Evolutionary conservation across 176 grass and related monocot species (phyloP).

Genomic region (Rhynchospora pubera): DNA sequence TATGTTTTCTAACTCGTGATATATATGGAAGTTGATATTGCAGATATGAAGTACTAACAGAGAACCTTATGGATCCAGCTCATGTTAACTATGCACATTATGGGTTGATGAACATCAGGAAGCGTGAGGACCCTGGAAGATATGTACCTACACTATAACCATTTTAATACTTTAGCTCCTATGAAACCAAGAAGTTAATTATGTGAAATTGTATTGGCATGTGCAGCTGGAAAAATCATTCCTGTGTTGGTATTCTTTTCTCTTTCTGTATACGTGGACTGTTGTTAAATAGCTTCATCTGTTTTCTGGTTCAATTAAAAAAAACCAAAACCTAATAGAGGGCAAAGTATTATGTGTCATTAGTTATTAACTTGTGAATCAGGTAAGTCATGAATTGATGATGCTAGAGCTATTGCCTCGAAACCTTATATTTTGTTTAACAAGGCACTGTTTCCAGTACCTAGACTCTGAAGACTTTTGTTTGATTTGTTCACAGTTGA

Average conservation of each 20-base stretch:
- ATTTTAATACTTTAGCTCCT: not conserved
- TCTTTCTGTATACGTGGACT: not conserved
- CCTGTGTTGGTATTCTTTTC: not conserved
- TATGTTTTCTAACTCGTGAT: not conserved
- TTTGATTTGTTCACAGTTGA: slow-evolving; percentile 49
- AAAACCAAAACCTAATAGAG: not conserved
- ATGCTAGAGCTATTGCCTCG: not conserved
- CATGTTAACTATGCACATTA: slow-evolving; percentile 75
- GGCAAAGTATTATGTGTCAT: not conserved
- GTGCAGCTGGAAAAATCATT: not conserved
- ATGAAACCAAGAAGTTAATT: not conserved
- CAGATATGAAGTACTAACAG: slow-evolving; percentile 70
- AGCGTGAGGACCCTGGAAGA: slow-evolving; percentile 56
- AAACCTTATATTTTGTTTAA: not conserved
- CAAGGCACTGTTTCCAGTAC: not conserved
- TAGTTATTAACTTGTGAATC: not conserved
- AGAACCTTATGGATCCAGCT: slow-evolving; percentile 86
- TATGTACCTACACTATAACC: slow-evolving; percentile 32
- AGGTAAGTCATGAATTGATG: not conserved
- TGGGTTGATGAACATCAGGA: slow-evolving; percentile 42
- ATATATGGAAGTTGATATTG: slow-evolving; percentile 8
- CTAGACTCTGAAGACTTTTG: not conserved
- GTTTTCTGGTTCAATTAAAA: not conserved
- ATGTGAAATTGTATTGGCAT: not conserved
- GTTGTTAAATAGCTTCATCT: not conserved